Evolutionary conservation across 257 asterid genomes (phyloP), one percentile per base, ranked within the genome.

Genomic region (Handroanthus guayacan): DNA sequence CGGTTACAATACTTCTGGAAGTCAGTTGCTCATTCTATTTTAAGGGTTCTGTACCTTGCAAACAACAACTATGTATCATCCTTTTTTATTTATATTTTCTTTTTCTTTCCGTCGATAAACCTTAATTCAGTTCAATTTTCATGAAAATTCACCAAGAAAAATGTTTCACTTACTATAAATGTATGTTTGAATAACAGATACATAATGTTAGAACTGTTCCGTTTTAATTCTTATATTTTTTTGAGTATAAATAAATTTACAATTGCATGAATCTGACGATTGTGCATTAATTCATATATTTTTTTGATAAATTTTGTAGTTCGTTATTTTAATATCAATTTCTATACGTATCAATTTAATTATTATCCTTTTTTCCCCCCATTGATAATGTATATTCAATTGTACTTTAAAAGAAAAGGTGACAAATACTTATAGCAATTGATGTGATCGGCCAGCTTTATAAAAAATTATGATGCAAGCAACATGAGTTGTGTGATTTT

Each of bases 21-120:
- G n/a, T 2, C 37, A 9, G 12, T 13, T 64, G 25, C 20, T 62
- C 14, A 11, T 17, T 7, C 37, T 2, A 56, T 56, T 56, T 56
- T 56, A 56, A 56, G 25, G 68, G 14, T 62, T 62, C 68, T 36
- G 6, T 34, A 9, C 25, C 68, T 62, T 62, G n/a, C 47, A 62
- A 62, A 47, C 68, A 38, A 43, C 52, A 61, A 11, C 45, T 10
- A 5, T 12, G 3, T 1, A 25, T 11, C 43, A 34, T 25, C 6
- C 16, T 16, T 11, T 61, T 36, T 34, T 25, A 25, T 25, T 25
- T 25, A 25, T 25, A 25, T 25, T 25, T 25, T 25, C 31, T 25
- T 25, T 25, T 25, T 25, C 31, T 25, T 25, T 5, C 5, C 6
- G 18, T 2, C 1, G 36, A 38, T 6, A 1, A 57, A 17, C 6